Percentiles rank a stretch among this genome's conserved stretches.
Evolutionary conservation across 2,329 filamentous ascomycete species (phyloP).

Genomic region (Pseudocercospora fijiensis): DNA sequence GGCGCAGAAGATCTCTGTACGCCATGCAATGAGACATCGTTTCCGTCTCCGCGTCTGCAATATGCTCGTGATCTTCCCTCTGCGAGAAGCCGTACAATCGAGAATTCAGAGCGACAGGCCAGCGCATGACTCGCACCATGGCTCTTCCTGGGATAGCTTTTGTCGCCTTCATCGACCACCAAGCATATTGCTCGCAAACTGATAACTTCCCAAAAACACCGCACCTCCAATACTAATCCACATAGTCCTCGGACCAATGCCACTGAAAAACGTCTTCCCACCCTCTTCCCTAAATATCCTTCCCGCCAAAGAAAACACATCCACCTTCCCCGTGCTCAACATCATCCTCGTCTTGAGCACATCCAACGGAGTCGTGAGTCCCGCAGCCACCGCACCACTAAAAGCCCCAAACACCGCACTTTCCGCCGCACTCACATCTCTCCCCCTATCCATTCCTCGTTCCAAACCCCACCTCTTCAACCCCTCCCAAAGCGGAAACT

Average conservation of each 20-base stretch:
- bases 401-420: conserved; percentile 82
- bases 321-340: conserved; percentile 70
- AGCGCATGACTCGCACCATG: not conserved
- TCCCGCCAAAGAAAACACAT: conserved; percentile 59
- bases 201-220: conserved; percentile 91
- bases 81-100: not conserved
- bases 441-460: conserved; percentile 39
- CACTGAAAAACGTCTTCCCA: conserved; percentile 68
- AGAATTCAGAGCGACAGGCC: not conserved
- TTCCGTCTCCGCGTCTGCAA: not conserved
- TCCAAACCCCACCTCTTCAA: conserved; percentile 71
- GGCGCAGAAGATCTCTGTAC: not conserved
- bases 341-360: conserved; percentile 97
- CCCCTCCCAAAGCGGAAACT: conserved; percentile 95
- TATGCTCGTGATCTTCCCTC: not conserved
- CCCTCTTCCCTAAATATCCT: conserved; percentile 66
- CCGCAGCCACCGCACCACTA: conserved; percentile 82
- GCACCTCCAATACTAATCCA: conserved; percentile 96
- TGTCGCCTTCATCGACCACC: conserved; percentile 45
- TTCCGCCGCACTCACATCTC: conserved; percentile 66
- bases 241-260: conserved; percentile 76
- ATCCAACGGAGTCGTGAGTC: conserved; percentile 86
- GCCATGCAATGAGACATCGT: not conserved
- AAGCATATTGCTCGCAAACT: conserved; percentile 78
- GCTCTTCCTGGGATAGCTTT: not conserved